Conservation (phyloP, 75 land plant species). For the Pinus albicaulis region DNA sequence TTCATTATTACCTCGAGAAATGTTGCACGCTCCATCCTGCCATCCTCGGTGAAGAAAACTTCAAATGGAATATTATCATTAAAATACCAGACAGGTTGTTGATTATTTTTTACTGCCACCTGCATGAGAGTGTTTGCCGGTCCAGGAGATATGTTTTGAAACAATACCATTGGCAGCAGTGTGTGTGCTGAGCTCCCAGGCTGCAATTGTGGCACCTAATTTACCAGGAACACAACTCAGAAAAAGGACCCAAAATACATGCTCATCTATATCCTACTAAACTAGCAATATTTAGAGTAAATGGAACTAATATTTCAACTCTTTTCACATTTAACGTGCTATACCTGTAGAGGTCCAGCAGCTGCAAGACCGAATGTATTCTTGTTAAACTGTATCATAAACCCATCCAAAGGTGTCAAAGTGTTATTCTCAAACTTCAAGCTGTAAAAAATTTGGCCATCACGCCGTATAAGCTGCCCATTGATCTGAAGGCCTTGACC, state of each 20-base stretch:
- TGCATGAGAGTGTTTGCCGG: constrained; percentile 88
- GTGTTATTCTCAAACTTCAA: constrained; percentile 88
- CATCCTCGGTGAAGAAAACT: constrained; percentile 84
- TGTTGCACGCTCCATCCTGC: constrained; percentile 81
- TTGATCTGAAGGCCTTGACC: constrained; percentile 96
- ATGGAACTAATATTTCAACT: not conserved
- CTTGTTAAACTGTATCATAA: constrained; percentile 99
- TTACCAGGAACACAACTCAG: not conserved
- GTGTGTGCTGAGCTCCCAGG: constrained; percentile 77
- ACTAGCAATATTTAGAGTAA: not conserved
- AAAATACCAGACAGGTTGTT: constrained; percentile 99
- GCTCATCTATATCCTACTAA: not conserved
- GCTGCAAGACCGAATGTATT: constrained; percentile 96
- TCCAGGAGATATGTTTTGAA: constrained; percentile 82
- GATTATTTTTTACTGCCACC: constrained; percentile 96
- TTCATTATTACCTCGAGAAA: constrained; percentile 83
- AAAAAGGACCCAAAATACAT: not conserved
- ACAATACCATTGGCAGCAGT: constrained; percentile 86
- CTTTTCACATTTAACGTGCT: not conserved
- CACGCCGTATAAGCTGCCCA: constrained; percentile 76
- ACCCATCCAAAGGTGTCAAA: constrained; percentile 75
- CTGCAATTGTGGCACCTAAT: constrained; percentile 76
- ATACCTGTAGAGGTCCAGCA: constrained; percentile 87
- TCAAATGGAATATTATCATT: constrained; percentile 82
- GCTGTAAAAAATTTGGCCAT: constrained; percentile 89